Base-by-base conservation (phyloP, 805 yeast genomes). In the Priceomyces castillae region DNA sequence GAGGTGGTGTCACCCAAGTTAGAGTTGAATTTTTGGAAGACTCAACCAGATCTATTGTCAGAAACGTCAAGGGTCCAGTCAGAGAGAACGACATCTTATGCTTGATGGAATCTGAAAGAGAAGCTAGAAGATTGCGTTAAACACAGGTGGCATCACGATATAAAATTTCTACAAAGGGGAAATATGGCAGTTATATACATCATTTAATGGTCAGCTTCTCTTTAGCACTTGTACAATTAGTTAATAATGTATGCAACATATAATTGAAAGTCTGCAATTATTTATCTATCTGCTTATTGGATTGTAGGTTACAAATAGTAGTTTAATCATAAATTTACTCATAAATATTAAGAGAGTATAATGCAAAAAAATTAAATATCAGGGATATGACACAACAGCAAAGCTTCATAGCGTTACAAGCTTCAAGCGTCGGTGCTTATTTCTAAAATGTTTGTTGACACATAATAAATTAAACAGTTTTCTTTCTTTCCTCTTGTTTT, bases 21-120 rank as follows among this genome's bases (percentile, higher is more conserved):
- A 67, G 76, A 65, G 76, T 71, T 52, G 74, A 71, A 62, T 70
- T 71, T 65, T 59, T 71, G 53, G 74, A 71, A 62, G 76, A 70
- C 50, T 55, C 73, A 45, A 58, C 74, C 59, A 71, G 76, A 69
- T 68, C 76, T 52, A 71, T 71, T 50, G 76, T 71, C 61, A 70
- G 76, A 69, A 71, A 71, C 64, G 76, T 71, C 58, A 71, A 70
- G 62, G 76, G 76, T 52, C 76, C 76, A 62, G 75, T 71, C 57
- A 70, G 76, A 68, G 76, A 71, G 61, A 67, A 92, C 79, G 99
- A 92, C 75, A 89, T 94, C 79, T 86, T 92, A 75, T 94, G 96
- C 76, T 84, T 92, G 74, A 94, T 92, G 97, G 99, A 92, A 82
- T 92, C 98, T 62, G 99, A 92, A 82, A 92, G 99, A 84, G 99